Base-by-base conservation (phyloP, 192 early-diverging fungal species). In the Umbelopsis sp. region DNA sequence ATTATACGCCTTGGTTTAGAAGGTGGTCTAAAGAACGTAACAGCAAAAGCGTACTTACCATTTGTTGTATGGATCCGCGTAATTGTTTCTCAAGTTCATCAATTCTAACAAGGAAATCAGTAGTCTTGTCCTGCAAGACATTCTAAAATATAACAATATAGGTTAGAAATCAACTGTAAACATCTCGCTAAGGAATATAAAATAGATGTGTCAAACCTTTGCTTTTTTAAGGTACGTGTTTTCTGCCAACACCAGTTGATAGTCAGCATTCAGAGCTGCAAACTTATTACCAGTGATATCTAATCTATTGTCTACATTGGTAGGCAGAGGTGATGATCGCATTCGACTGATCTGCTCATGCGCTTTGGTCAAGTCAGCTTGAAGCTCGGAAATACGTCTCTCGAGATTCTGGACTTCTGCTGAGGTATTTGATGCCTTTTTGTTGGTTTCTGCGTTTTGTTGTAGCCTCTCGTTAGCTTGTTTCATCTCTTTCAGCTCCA, bases 101-200 rank as follows among this genome's bases (percentile, higher is more conserved):
- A 34, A 62, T 62, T 7, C 56, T 22, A 62, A 62, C 20, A 14
- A 62, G 26, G 20, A 62, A 62, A 20, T 62, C 56, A 34, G 56
- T 62, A 4, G 56, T 62, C 56, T 62, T 62, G 56, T 62, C 56
- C 56, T 62, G 56, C 56, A 62, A 62, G 56, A 62, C 31, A 20
- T 62, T 31, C 56, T 62, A 34, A 62, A n/a, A 36, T 3, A 12
- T n/a, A 5, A 62, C 14, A 20, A 2, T 11, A 62, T 34, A 4
- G 21, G 31, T 34, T 11, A 17, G 4, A 34, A 20, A 62, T 26
- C 24, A 24, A 53, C 12, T 41, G 38, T 3, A 20, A 20, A 29
- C 1, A 17, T 26, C 11, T 10, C 10, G 12, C 31, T 1, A 34
- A 62, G n/a, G n/a, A n/a, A n/a, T n/a, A n/a, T n/a, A n/a, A 5